Evolutionary conservation across 768 basidiomycete species (phyloP).

Genomic region (Tricholoma saponaceum): DNA sequence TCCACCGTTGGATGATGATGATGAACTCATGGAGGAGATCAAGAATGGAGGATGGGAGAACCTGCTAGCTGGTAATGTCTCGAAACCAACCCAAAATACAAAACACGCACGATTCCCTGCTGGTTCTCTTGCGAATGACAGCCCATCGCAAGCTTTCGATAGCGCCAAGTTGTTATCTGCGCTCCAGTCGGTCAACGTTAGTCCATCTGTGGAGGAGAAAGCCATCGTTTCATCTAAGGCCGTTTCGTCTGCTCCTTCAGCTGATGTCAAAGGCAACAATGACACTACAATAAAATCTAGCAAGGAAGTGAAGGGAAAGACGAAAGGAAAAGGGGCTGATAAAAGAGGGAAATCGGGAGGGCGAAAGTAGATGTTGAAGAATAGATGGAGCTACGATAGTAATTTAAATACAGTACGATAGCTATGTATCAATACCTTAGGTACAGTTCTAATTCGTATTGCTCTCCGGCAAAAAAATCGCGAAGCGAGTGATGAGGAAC

Average conservation of each 20-base stretch:
- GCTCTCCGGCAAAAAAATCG: not conserved
- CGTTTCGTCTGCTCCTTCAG: not conserved
- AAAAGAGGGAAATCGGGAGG: slow-evolving; percentile 5
- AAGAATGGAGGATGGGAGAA: slow-evolving; percentile 15
- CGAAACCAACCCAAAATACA: slow-evolving; percentile 1
- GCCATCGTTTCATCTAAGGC: slow-evolving; percentile 4
- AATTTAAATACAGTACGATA: not conserved
- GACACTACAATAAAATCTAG: slow-evolving; percentile 13
- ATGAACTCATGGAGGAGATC: slow-evolving; percentile 22
- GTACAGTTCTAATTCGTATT: not conserved
- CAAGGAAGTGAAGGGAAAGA: slow-evolving; percentile 17
- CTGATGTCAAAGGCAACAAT: slow-evolving; percentile 8
- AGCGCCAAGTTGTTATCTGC: slow-evolving; percentile 14
- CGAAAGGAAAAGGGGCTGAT: slow-evolving; percentile 14
- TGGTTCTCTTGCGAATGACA: slow-evolving; percentile 4
- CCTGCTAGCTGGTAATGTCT: slow-evolving; percentile 1
- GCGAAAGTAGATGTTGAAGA: slow-evolving; percentile 8
- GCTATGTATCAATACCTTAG: slow-evolving; percentile 1
- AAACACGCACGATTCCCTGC: slow-evolving; percentile 2
- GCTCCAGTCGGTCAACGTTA: slow-evolving; percentile 9
- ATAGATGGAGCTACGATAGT: not conserved
- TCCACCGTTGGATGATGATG: slow-evolving; percentile 23
- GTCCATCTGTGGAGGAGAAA: not conserved
- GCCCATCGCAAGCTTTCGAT: slow-evolving; percentile 10
- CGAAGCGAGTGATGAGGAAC: not conserved